These are phyloP conservation scores for Ascochyta viciae-villosae DNA, from an alignment of 2,329 filamentous ascomycete species.

Conservation along the genomic window DNA sequence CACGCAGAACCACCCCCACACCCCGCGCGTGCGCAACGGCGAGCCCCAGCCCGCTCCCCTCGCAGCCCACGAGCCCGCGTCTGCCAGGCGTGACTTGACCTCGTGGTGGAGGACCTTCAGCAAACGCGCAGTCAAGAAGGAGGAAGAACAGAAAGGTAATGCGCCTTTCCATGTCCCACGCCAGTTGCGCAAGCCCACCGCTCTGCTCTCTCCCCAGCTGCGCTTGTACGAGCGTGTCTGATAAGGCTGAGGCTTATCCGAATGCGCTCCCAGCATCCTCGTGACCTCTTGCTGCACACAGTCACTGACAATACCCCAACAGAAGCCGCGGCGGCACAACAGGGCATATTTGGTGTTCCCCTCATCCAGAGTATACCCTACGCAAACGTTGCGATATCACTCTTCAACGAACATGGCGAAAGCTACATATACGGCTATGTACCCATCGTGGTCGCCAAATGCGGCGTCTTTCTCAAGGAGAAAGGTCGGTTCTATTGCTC, in stretches of 20 bases:
- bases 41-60: conserved; percentile 53
- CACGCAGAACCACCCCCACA: conserved; percentile 46
- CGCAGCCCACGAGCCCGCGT: conserved; percentile 69
- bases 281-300: conserved; percentile 21
- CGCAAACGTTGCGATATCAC: conserved; percentile 96
- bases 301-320: conserved; percentile 31
- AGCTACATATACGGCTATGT: conserved; percentile 99
- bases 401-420: conserved; percentile 89
- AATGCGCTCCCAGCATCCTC: conserved; percentile 26
- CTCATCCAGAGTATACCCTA: conserved; percentile 95
- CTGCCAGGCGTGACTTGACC: conserved; percentile 84
- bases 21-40: conserved; percentile 52
- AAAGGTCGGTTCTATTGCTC: conserved; percentile 70
- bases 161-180: neutral
- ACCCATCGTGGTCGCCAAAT: conserved; percentile 97
- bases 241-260: conserved; percentile 27
- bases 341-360: conserved; percentile 93
- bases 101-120: conserved; percentile 98
- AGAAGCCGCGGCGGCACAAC: conserved; percentile 53
- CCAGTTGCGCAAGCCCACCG: neutral
- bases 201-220: conserved; percentile 6
- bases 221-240: conserved; percentile 10
- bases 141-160: conserved; percentile 66
- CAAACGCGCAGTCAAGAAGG: conserved; percentile 66
- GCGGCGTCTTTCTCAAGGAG: conserved; percentile 95